Evolutionary conservation across 2,329 filamentous ascomycete genomes (phyloP).

Genomic region (Pseudocercospora eumusae): DNA sequence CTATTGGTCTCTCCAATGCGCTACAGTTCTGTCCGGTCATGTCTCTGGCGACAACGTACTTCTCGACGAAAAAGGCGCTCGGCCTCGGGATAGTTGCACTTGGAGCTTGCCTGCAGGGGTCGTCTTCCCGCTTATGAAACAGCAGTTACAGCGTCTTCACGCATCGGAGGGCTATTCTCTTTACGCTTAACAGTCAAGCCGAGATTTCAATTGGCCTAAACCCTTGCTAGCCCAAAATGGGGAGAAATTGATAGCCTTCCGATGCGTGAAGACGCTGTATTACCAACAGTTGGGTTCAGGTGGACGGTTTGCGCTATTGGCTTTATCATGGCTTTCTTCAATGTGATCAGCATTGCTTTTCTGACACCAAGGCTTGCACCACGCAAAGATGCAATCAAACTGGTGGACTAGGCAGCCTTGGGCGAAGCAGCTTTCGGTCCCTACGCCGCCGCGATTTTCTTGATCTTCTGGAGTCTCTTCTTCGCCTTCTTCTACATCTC

Average conservation of each 20-base stretch:
- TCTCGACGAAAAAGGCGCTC: constrained; percentile 36
- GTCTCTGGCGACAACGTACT: constrained; percentile 41
- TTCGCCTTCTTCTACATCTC: constrained; percentile 52
- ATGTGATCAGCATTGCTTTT: constrained; percentile 38
- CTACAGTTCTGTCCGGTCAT: constrained; percentile 42
- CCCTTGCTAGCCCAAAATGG: too few relatives aligned
- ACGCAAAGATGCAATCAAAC: constrained; percentile 42
- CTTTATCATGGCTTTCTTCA: constrained; percentile 55
- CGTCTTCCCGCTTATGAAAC: constrained; percentile 59
- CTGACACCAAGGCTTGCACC: constrained; percentile 47
- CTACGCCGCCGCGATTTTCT: constrained; percentile 36
- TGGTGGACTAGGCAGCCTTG: constrained; percentile 46
- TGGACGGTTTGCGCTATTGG: constrained; percentile 65
- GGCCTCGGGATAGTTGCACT: constrained; percentile 52
- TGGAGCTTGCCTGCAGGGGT: constrained; percentile 63
- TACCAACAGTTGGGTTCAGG: constrained; percentile 61
- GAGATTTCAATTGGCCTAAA: too few relatives aligned
- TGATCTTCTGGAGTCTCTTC: constrained; percentile 38
- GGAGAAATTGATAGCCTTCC: too few relatives aligned
- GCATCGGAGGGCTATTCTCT: too few relatives aligned
- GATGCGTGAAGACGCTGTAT: too few relatives aligned
- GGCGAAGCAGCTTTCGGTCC: constrained; percentile 44
- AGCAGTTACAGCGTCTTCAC: too few relatives aligned
- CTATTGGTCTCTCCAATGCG: constrained; percentile 48
- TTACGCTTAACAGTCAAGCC: too few relatives aligned